Evolutionary conservation across 805 yeast species (phyloP), one percentile per base, ranked within the genome.

Genomic region (Myxozyma udenii): DNA sequence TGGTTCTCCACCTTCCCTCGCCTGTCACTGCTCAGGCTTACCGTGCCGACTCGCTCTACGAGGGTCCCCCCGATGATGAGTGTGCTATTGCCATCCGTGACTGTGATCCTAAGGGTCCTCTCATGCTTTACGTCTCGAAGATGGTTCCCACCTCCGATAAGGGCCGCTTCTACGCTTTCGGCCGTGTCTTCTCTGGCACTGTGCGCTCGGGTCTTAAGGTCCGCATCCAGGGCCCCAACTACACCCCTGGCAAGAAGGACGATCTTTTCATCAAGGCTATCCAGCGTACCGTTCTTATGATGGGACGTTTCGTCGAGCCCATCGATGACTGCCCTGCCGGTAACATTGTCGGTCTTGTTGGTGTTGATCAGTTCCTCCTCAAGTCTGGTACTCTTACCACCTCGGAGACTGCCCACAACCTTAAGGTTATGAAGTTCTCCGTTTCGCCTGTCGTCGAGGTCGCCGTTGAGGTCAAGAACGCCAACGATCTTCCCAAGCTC

Each of bases 151-250:
- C 98, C 74, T 91, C 98, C 68, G 98, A 91, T 78, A 93, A 91
- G 83, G 98, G 98, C 84, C 89, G 98, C 81, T 91, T 91, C 95
- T 91, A 89, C 85, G 98, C 98, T 73, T 93, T 91, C 81, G 98
- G 98, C 78, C 93, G 98, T 84, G 98, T 91, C 74, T 91, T 91
- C 81, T 87, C 98, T 68, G 98, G 98, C 89, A 91, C 98, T 71
- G 97, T 93, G 71, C 87, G 78, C 76, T 87, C 96, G 69, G 98
- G 98, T 79, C 88, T 85, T 84, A 91, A 91, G 87, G 96, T 91
- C 72, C 87, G 98, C 82, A 91, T 91, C 73, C 98, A 91, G 83
- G 98, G 98, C 79, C 98, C 98, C 75, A 91, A 91, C 95, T 91
- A 89, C 80, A 82, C 82, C 69, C 96, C 95, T 75, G 98, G 98